Conservation (phyloP, 2,329 filamentous ascomycete genomes). For the Colletotrichum chrysophilum region DNA sequence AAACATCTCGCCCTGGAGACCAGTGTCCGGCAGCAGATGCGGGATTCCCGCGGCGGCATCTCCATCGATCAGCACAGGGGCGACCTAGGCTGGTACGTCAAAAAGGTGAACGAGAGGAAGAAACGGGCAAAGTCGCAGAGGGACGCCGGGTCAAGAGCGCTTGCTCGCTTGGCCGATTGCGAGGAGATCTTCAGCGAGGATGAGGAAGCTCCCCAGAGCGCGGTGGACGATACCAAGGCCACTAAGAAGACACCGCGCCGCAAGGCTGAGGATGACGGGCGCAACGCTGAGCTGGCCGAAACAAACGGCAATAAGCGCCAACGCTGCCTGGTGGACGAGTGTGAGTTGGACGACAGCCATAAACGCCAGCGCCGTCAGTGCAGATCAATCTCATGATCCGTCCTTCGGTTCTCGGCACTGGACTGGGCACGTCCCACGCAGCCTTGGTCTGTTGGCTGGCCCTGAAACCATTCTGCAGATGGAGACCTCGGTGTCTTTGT, state of each 20-base stretch:
- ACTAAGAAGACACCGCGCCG: neutral
- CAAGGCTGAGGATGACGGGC: neutral
- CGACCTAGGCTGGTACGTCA: constrained; percentile 26
- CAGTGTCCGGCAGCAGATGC: constrained; percentile 8
- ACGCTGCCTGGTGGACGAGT: neutral
- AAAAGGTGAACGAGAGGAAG: constrained; percentile 19
- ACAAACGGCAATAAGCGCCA: neutral
- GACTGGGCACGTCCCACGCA: neutral
- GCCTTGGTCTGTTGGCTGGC: neutral
- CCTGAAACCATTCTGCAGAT: neutral
- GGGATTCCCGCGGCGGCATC: constrained; percentile 19
- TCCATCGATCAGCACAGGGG: constrained; percentile 33
- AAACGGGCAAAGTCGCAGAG: constrained; percentile 13
- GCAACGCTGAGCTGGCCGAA: neutral
- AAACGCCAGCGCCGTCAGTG: neutral
- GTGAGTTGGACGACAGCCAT: neutral
- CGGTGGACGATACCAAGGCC: neutral
- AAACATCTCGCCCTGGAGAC: constrained; percentile 26
- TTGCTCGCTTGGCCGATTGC: neutral
- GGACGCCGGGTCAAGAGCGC: neutral
- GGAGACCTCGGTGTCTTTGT: neutral
- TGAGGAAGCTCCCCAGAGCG: neutral
- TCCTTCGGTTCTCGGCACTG: neutral
- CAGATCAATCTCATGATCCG: neutral
- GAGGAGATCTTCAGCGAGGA: neutral